phyloP scores from a whole-genome alignment of 495 filamentous ascomycete genomes.

The Neurospora terricola region DNA sequence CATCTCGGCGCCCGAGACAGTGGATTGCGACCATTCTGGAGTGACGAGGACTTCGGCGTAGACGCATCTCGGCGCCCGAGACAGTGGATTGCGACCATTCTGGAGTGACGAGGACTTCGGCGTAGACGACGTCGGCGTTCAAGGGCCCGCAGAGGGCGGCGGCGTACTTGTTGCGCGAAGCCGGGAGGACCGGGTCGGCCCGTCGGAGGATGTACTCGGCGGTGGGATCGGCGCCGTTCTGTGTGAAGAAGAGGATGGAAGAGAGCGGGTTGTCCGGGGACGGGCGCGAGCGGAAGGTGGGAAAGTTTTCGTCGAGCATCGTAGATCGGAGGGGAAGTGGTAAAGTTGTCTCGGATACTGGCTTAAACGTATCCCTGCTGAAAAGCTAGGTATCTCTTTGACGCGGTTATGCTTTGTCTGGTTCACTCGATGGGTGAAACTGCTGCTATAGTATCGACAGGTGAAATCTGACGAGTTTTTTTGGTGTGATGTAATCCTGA shows the following conservation, averaged over 20 bases:
- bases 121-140: conserved; percentile 72
- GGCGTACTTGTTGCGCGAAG: conserved; percentile 74
- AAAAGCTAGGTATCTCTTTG: not conserved
- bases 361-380: not conserved
- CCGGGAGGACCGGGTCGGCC: conserved; percentile 56
- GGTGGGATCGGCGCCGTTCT: conserved; percentile 68
- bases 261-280: conserved; percentile 31
- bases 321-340: conserved; percentile 5
- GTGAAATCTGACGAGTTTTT: not conserved
- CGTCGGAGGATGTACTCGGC: conserved; percentile 70
- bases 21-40: conserved; percentile 76
- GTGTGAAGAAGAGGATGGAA: conserved; percentile 61
- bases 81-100: conserved; percentile 75
- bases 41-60: conserved; percentile 79
- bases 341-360: not conserved
- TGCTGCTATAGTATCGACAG: not conserved
- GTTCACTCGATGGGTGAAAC: not conserved
- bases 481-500: not conserved
- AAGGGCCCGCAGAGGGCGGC: conserved; percentile 75
- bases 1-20: conserved; percentile 68
- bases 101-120: conserved; percentile 74
- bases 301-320: conserved; percentile 94
- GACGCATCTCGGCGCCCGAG: conserved; percentile 72
- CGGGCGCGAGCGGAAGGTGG: conserved; percentile 42
- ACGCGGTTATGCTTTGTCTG: not conserved